A percentile compares a stretch with the other conserved stretches of the same genome.
Evolutionary conservation across 768 basidiomycete genomes (phyloP).

Genomic region (Hypsizygus marmoreus): DNA sequence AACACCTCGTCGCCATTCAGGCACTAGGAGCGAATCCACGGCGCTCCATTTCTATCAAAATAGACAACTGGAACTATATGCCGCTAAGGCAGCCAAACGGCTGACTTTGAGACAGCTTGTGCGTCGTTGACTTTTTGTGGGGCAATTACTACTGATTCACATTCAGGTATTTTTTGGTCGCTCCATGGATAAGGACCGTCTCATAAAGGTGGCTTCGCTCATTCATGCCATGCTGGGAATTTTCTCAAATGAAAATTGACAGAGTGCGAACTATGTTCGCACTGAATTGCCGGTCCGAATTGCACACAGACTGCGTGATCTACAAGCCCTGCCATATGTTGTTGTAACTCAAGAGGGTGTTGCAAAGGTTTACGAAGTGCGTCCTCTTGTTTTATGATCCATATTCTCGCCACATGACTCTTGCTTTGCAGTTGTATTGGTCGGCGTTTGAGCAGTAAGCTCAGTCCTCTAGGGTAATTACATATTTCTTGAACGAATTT

Average conservation of each 20-base stretch:
- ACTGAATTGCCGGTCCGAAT: slow-evolving; percentile 88
- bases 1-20: slow-evolving; percentile 3
- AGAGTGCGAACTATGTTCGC: slow-evolving; percentile 92
- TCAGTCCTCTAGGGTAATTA: background rate
- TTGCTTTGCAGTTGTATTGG: slow-evolving; percentile 70
- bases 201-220: slow-evolving; percentile 60
- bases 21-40: slow-evolving; percentile 27
- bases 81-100: slow-evolving; percentile 68
- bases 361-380: slow-evolving; percentile 80
- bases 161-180: slow-evolving; percentile 83
- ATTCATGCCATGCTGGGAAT: background rate
- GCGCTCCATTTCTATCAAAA: slow-evolving; percentile 80
- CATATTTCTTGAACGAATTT: background rate
- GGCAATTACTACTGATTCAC: background rate
- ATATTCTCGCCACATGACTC: background rate
- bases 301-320: slow-evolving; percentile 83
- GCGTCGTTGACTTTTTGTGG: slow-evolving; percentile 18
- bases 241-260: slow-evolving; percentile 2
- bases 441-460: slow-evolving; percentile 82
- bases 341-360: slow-evolving; percentile 87
- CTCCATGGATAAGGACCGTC: slow-evolving; percentile 73
- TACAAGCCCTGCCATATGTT: slow-evolving; percentile 83
- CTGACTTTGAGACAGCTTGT: slow-evolving; percentile 82
- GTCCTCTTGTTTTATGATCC: slow-evolving; percentile 22
- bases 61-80: slow-evolving; percentile 78